Evolutionary conservation across 345 rosid genomes (phyloP), one percentile per base, ranked within the genome.

Genomic region (Streptanthus diversifolius): DNA sequence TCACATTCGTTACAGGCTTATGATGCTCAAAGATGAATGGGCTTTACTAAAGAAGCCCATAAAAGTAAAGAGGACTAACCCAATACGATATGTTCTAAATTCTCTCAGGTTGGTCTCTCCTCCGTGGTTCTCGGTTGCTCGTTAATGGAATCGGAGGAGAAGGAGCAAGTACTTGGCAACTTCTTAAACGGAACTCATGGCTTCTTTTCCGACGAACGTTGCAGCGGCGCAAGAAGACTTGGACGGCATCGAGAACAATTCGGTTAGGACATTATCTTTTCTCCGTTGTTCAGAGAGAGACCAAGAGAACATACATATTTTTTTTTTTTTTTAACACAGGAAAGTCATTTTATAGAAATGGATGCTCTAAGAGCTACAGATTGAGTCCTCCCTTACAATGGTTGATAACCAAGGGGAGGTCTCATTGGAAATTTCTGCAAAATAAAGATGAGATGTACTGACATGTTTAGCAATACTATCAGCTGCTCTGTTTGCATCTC

Each of bases 131-230:
- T 56, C 22, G 37, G 17, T 37, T 52, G 2, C 17, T 67, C 51
- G 53, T 40, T n/a, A 32, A 41, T 32, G 65, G 56, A 43, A 69
- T 69, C 58, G 58, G 74, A 70, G 53, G 43, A 52, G 54, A 62
- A 51, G 41, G 56, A 2, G 2, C 59, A 61, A 51, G 5, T 29
- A 29, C 8, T 60, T 17, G 3, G 53, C 53, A 19, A 51, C 69
- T 17, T 8, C 17, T 70, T 43, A 55, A 18, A 68, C 53, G 1
- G 8, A 48, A 61, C 11, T 70, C 74, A 48, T 60, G 68, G 35
- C 43, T 39, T 19, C 24, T 14, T 61, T 71, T 9, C 18, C 25
- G 53, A 62, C 7, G 35, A 52, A 6, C 32, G 15, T 64, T 73
- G 32, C 71, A 54, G 43, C 37, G 56, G 22, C 32, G 18, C 53